Base-by-base conservation (phyloP, 306 rosid genomes). In the Alnus rubra region DNA sequence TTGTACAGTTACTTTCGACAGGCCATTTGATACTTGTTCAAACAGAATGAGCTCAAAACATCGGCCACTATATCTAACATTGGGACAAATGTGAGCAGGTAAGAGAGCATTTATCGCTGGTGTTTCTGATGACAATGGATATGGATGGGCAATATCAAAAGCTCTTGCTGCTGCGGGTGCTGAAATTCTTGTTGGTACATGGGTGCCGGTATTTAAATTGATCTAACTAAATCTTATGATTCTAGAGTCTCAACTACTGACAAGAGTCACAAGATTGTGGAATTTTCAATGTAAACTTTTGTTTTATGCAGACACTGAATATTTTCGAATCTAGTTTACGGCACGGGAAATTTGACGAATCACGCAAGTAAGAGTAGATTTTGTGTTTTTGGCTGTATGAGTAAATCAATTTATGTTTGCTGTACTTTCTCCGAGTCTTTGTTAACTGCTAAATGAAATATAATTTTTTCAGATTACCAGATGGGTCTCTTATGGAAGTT, bases 91-190 rank as follows among this genome's bases (percentile, higher is more conserved):
- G 55, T 79, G 12, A 4, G 80, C 71, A 92, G 97, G 98, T 76
- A 94, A 92, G 88, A 89, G 93, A 81, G 98, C 98, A 54, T 94
- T 94, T 78, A 88, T 94, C 39, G 98, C 98, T 76, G 98, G 98
- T 76, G 91, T 94, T 59, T 97, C 98, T 50, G 97, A 94, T 87
- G 98, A 94, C 78, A 89, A 91, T 56, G 98, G 97, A 68, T 94
- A 94, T 84, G 98, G 98, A 18, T 94, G 97, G 98, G 97, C 98
- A 68, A 94, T 94, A 15, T 97, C 98, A 79, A 94, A 92, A 89
- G 87, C 98, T 82, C 97, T 94, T 23, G 98, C 98, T 30, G 97
- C 93, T 42, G 98, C 97, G 3, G 98, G 97, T 74, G 98, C 98
- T 76, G 94, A 94, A 89, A 92, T 94, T 83, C 93, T 94, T 62